A percentile compares a stretch with the other conserved stretches of the same genome.
Conservation (phyloP, 768 basidiomycete genomes). For the Lactarius indigo region DNA sequence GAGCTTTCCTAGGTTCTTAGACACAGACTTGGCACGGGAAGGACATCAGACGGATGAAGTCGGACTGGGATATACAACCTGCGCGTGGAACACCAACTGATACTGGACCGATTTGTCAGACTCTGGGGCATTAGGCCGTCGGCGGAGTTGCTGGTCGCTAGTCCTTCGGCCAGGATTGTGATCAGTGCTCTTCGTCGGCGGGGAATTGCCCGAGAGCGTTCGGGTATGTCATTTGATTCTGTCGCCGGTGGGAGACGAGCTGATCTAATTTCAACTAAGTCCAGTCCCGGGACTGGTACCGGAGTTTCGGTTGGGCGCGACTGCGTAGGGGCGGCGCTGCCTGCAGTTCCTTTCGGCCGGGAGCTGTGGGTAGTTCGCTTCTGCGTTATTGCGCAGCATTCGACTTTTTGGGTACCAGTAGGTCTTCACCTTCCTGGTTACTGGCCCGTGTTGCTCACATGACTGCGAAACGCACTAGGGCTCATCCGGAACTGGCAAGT, state of each 20-base stretch:
- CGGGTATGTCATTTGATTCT: constrained; percentile 6
- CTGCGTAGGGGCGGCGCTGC: constrained; percentile 5
- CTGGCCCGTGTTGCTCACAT: not conserved
- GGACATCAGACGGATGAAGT: not conserved
- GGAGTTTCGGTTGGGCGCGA: not conserved
- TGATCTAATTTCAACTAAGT: not conserved
- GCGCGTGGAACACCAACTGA: not conserved
- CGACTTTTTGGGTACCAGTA: not conserved
- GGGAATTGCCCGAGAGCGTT: not conserved
- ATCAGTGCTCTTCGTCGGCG: constrained; percentile 4
- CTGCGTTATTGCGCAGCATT: constrained; percentile 10
- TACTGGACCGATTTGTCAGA: constrained; percentile 4
- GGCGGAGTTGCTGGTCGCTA: constrained; percentile 12
- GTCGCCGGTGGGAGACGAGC: not conserved
- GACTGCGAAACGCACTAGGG: not conserved
- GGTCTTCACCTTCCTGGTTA: not conserved
- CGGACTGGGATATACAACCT: not conserved
- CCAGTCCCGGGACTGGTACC: not conserved
- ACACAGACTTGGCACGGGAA: constrained; percentile 1
- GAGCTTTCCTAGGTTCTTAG: not conserved
- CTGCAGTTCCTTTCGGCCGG: constrained; percentile 20
- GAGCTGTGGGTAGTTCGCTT: constrained; percentile 15
- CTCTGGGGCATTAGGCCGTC: not conserved
- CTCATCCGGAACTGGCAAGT: not conserved
- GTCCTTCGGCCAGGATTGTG: constrained; percentile 23